Base-by-base conservation (phyloP, 129 eudicot genomes). In the Arctium minus region DNA sequence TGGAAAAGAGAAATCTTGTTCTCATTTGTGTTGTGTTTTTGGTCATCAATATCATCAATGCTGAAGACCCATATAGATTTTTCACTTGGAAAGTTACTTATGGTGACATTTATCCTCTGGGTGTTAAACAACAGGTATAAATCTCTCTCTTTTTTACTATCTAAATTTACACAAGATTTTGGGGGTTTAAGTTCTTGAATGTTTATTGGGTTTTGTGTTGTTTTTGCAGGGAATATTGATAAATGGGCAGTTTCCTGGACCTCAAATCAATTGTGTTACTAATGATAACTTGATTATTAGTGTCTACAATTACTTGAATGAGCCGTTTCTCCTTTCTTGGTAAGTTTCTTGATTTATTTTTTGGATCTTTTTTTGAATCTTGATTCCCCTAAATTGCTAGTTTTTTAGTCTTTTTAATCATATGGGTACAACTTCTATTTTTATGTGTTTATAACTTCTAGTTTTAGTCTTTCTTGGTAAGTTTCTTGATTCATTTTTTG, bases 171-270 rank as follows among this genome's bases (percentile, higher is more conserved):
- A 70, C 36, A 35, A 42, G 17, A 11, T 71, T 86, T 85, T 60
- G 72, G 76, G 84, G 75, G 39, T 84, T 80, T 22, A 0, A 22
- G 0, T 22, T 92, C 74, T 85, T 82, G 84, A 71, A 46, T 71
- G 38, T 70, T 22, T 73, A 1, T 44, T 79, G 44, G 60, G 74
- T 29, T n/a, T 60, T 30, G 29, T 42, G 75, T 4, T 38, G 60
- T 44, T 18, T 40, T 78, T 83, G 89, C 97, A 96, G 99, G 99
- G 90, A 7, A 96, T 96, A 73, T 70, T 96, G 98, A 96, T 96
- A 76, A 96, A 96, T 84, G 97, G 97, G 89, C 97, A 92, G 87
- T 96, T 96, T 82, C 98, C 99, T 40, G 98, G 99, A 82, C 99
- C 99, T 67, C 91, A 90, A 78, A 93, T 96, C 62, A 90, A 90